Conservation (phyloP, 345 rosid genomes). For the Brassica nigra region DNA sequence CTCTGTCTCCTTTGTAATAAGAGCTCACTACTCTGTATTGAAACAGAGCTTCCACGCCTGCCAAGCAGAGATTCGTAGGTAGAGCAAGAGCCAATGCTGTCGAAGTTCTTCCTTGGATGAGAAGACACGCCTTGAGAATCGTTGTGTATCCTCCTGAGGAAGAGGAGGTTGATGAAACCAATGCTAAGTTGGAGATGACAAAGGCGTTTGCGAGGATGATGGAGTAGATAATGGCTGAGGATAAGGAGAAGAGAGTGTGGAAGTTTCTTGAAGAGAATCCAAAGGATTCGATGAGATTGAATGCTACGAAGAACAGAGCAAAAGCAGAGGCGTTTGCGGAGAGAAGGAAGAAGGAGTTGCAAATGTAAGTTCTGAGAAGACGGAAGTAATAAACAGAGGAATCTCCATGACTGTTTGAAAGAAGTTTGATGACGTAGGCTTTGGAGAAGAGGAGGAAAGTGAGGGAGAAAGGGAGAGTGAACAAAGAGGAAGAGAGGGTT, state of each 20-base stretch:
- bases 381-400: constrained; percentile 50
- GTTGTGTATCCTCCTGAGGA: constrained; percentile 58
- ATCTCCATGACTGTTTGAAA: constrained; percentile 44
- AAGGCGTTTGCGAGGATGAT: constrained; percentile 62
- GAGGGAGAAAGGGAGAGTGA: constrained; percentile 71
- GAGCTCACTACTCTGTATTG: constrained; percentile 53
- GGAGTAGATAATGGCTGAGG: constrained; percentile 69
- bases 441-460: constrained; percentile 73
- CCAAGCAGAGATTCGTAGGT: constrained; percentile 56
- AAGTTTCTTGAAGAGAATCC: constrained; percentile 44
- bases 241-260: constrained; percentile 48
- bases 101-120: constrained; percentile 61
- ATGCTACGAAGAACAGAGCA: constrained; percentile 55
- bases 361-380: constrained; percentile 53
- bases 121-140: constrained; percentile 63
- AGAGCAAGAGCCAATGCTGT: constrained; percentile 72
- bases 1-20: constrained; percentile 32
- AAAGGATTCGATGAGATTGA: constrained; percentile 48
- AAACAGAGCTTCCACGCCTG: constrained; percentile 77
- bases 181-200: constrained; percentile 61
- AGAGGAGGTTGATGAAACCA: constrained; percentile 45
- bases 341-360: constrained; percentile 57
- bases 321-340: constrained; percentile 79
- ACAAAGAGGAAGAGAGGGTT: constrained; percentile 59
- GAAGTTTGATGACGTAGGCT: constrained; percentile 47